Base-by-base conservation (phyloP, 1,139 yeast genomes). In the Pichia sp. region DNA sequence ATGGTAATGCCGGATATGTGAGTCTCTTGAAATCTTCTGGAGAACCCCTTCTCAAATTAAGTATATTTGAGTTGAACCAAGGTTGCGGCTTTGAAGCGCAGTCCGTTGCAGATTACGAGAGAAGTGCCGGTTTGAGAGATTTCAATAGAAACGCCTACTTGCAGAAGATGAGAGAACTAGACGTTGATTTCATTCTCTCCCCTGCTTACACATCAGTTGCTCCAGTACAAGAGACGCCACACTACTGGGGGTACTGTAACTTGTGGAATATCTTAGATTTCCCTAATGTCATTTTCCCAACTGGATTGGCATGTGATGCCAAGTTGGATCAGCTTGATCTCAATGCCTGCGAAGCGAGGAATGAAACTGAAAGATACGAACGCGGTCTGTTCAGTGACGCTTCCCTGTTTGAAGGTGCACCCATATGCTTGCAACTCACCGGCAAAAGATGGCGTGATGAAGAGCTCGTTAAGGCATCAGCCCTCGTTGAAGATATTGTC, bases 211-310 rank as follows among this genome's bases (percentile, higher is more conserved):
- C 72, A 41, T 82, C 81, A 41, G 82, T 78, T 36, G 87, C 93
- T 5, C 86, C 88, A 16, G 71, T 68, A 34, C 74, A 77, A 13
- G 77, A 73, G 32, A 69, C 72, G 35, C 71, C 81, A 11, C 72
- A 70, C 53, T 78, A 79, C 58, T 81, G 91, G 91, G 79, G 85
- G 4, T 80, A 80, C 61, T 79, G 87, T 11, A 59, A 84, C 1
- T 67, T 80, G 46, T 81, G 75, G 67, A 79, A 78, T 53, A 53
- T 78, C 37, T 58, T 77, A 46, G 86, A 79, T 52, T 64, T 74
- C 49, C 82, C 86, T 32, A 67, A 77, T 27, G 67, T 77, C 40
- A 67, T 67, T 3, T 63, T 75, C 58, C 85, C 81, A 51, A 69
- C 83, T 9, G 80, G 82, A 11, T 56, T 76, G 45, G 64, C 56